Evolutionary conservation across 2,329 filamentous ascomycete species (phyloP), one percentile per base, ranked within the genome.

Genomic region (Penicillium sp.): DNA sequence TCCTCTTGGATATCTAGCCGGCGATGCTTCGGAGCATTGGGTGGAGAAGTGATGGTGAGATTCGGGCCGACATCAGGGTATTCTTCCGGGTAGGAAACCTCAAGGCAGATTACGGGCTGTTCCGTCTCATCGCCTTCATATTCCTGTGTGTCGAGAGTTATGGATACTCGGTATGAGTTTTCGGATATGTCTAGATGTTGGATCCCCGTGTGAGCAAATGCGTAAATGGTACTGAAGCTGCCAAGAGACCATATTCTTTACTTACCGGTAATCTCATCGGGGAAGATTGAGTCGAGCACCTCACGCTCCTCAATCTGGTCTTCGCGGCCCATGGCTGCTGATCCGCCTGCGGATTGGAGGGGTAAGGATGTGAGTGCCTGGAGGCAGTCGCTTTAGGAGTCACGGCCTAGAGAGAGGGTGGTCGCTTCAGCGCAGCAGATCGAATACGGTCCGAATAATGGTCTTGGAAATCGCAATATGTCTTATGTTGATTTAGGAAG

Each of bases 231-330:
- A 9, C 12, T 16, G 13, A 13, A 18, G 18, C n/a, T 11, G 7
- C 8, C 22, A n/a, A 30, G 9, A 12, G 7, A 13, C 30, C 29
- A 25, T 29, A 4, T 10, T 2, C 39, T 3, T 38, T 5, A 56
- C 70, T 40, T 65, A 92, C 90, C 87, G 80, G 86, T 92, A 61
- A 99, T 95, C 75, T 99, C 93, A 53, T 99, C 92, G 1, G 93
- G 90, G 62, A 97, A 99, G 66, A 99, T 99, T 53, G 92, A 96
- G 67, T 95, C 89, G 68, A 99, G 89, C 62, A 99, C 92, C 72
- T 99, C 93, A 54, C 91, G 86, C 80, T 99, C 93, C 75, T 99
- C 93, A 58, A 85, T 75, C 72, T 99, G 93, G 53, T 99, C 93
- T 78, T 97, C 92, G 68, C 72, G 68, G 46, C 74, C 75, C 75